Evolutionary conservation across 164 flowering plant species (phyloP), one percentile per base, ranked within the genome.

Genomic region (Sedum album): DNA sequence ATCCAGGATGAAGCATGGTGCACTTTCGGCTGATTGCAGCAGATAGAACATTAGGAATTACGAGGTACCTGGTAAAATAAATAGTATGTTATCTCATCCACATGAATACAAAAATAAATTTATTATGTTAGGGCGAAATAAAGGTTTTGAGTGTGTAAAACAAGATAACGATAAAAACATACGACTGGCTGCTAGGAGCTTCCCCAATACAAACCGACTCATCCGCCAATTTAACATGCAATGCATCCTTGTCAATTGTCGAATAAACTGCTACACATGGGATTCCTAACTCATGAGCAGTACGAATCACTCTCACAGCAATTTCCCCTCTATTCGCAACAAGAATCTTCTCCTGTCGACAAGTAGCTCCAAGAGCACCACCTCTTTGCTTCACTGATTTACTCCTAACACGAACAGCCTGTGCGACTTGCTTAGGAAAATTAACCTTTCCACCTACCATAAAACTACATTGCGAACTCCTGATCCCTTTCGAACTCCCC

Each of bases 1-100:
- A 94, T 78, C 99, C 99, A 77, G 99, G 99, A 83, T 94, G 99
- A 79, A 94, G 77, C 97, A 94, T 94, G 39, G 96, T 94, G 71
- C 99, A 94, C 63, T 74, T 70, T 60, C 84, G 89, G 71, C 91
- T 94, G 33, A 79, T 77, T 30, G 97, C 99, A 76, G 99, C 99
- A 57, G 97, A 80, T 60, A 94, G 79, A 74, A 94, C 96, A 83
- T 91, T 90, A 74, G 92, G 89, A 63, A 91, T 80, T 78, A 87
- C 67, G 67, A 94, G 76, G 70, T 91, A 94, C 86, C 99, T 94
- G 86, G 30, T 72, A 23, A 55, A 68, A 74, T 66, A 66, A 11
- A 62, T 53, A 42, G 10, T 69, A 35, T 44, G 26, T 39, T 25
- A 41, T 14, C 17, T 55, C 8, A 14, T 13, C 41, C 17, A 57